Percentiles rank a stretch among this genome's conserved stretches.
phyloP scores from a whole-genome alignment of 2,329 filamentous ascomycete species.

The Botrytis fabae region DNA sequence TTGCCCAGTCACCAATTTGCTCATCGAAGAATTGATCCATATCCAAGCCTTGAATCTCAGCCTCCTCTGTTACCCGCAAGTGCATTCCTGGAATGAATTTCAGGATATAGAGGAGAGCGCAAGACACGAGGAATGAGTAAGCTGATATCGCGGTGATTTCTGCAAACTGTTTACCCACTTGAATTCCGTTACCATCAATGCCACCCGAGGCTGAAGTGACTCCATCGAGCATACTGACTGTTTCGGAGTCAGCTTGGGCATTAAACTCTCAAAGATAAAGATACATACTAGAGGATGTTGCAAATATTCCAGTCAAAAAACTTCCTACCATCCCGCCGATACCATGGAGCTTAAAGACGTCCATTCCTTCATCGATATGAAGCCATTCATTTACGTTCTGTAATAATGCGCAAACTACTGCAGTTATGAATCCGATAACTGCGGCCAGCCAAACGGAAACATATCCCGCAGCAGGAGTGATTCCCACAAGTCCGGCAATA shows the following conservation, averaged over 20 bases:
- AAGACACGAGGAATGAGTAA: constrained; percentile 56
- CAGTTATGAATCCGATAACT: constrained; percentile 54
- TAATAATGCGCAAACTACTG: constrained; percentile 41
- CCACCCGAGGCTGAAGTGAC: constrained; percentile 46
- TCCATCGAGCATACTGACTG: constrained; percentile 54
- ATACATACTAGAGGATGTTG: constrained; percentile 42
- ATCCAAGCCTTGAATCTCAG: constrained; percentile 55
- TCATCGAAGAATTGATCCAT: constrained; percentile 50
- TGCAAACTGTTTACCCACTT: constrained; percentile 58
- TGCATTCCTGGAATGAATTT: constrained; percentile 59
- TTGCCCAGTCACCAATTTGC: constrained; percentile 43
- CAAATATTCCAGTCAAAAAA: constrained; percentile 59
- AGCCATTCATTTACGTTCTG: constrained; percentile 53
- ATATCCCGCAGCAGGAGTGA: constrained; percentile 58
- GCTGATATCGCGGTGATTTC: constrained; percentile 56
- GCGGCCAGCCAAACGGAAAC: constrained; percentile 53
- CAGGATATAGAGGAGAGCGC: constrained; percentile 54
- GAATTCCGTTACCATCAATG: constrained; percentile 53
- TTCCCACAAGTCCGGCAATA: constrained; percentile 58
- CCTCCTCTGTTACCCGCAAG: constrained; percentile 55
- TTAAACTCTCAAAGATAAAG: neutral
- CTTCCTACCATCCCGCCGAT: constrained; percentile 59
- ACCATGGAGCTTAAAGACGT: constrained; percentile 61
- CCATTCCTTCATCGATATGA: constrained; percentile 57
- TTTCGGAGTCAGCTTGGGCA: constrained; percentile 23